Conservation (phyloP, 306 rosid genomes). For the Inga leiocalycina region DNA sequence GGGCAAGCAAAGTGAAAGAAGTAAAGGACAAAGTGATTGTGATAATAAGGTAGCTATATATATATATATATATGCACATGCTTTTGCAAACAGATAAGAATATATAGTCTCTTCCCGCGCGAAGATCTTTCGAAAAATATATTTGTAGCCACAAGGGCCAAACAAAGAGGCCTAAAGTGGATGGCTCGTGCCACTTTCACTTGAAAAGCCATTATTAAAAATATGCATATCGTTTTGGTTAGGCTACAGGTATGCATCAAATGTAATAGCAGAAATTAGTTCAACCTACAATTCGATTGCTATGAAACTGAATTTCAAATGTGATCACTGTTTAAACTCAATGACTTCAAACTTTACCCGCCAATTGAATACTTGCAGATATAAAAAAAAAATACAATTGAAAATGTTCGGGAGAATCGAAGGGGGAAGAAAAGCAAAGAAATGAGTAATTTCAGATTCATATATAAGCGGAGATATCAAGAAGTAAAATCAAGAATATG, state of each 20-base stretch:
- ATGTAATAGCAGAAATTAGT: neutral
- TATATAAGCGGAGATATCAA: neutral
- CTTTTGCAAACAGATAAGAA: neutral
- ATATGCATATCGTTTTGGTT: neutral
- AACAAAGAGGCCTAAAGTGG: neutral
- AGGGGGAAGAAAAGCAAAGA: neutral
- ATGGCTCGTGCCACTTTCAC: too few species aligned
- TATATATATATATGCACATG: neutral
- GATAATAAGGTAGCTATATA: neutral
- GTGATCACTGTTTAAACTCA: neutral
- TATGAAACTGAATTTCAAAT: neutral
- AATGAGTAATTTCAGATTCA: neutral
- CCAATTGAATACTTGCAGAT: constrained; percentile 13
- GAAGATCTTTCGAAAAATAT: neutral
- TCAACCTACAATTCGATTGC: neutral
- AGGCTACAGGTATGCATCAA: neutral
- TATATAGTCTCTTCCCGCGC: neutral
- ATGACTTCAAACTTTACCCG: neutral
- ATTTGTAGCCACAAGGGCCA: neutral
- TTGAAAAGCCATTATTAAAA: neutral
- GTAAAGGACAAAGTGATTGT: neutral
- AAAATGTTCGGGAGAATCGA: neutral
- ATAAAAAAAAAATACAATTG: neutral
- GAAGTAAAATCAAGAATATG: neutral
- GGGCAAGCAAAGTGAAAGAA: constrained; percentile 8